Evolutionary conservation across 176 grass and related monocot genomes (phyloP), one percentile per base, ranked within the genome.

Genomic region (Hordeum marinum): DNA sequence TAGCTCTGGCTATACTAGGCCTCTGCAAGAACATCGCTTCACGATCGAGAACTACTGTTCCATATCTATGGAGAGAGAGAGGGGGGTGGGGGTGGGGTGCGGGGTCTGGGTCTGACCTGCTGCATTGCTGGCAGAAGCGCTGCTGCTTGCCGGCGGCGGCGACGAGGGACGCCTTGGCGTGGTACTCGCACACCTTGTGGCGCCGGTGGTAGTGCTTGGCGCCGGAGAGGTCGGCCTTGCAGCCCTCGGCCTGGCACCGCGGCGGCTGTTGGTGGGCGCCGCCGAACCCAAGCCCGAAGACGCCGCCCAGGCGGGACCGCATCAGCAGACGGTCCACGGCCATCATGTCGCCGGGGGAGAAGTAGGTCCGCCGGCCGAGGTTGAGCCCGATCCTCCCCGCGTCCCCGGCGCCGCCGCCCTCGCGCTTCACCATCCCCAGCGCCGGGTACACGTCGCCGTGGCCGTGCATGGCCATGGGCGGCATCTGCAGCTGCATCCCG

Each of bases 161-260:
- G 86, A 98, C 93, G 83, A 95, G 82, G 68, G 93, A 74, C 11
- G 96, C 91, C 93, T 98, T 98, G 86, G 96, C 94, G 69, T 98
- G 96, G 88, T 95, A 89, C 91, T 98, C 96, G 85, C 96, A 98
- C n/a, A 98, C 96, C 85, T 98, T 98, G 75, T 98, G 96, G 63
- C 96, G 93, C 75, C 96, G 90, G 63, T 98, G 93, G 89, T 98
- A 98, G 77, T 98, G 96, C 86, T 98, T 98, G 41, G 93, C 91
- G 55, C 89, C 91, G 17, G 93, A 92, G 42, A 98, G 89, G 81
- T 98, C 96, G 24, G 83, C 92, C 87, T 89, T 92, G 86, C 97
- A 99, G 0, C 94, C 93, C 76, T 98, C 93, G 11, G 94, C 93
- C 90, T 98, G 93, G 87, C 96, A 98, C 4, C 91, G 81, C 0